Percentiles rank a stretch among this genome's conserved stretches.
phyloP scores from a whole-genome alignment of 2,329 filamentous ascomycete species.

The Neophaeococcomyces mojaviensis region DNA sequence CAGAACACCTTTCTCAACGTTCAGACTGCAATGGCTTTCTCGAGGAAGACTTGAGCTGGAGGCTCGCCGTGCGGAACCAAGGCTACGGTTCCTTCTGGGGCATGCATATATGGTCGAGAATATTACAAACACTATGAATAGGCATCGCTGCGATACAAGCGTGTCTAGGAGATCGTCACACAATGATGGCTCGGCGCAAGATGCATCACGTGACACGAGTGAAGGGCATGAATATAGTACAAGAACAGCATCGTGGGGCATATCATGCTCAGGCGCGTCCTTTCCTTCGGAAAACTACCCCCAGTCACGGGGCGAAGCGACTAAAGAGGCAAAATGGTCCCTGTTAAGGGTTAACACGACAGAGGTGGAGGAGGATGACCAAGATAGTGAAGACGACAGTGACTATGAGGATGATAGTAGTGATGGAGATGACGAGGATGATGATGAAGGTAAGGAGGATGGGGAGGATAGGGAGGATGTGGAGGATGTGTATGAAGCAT shows the following conservation, averaged over 20 bases:
- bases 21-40: not conserved
- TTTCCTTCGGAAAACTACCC: too few species aligned
- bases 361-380: not conserved
- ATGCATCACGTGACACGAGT: too few species aligned
- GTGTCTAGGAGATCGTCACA: not conserved
- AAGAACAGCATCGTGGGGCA: not conserved
- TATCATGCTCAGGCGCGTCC: too few species aligned
- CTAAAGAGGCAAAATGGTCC: not conserved
- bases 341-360: not conserved
- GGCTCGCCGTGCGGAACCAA: not conserved
- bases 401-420: too few species aligned
- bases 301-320: not conserved
- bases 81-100: conserved; percentile 1
- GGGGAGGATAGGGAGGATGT: too few species aligned
- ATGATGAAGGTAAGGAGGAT: not conserved
- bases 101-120: not conserved
- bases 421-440: too few species aligned
- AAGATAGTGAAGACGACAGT: not conserved
- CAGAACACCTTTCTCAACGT: not conserved
- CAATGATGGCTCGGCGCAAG: too few species aligned
- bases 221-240: not conserved
- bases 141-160: not conserved
- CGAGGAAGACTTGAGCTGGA: conserved; percentile 2
- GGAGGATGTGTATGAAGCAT: too few species aligned
- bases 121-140: not conserved